Base-by-base conservation (phyloP, 768 basidiomycete genomes). In the Mycena metata region DNA sequence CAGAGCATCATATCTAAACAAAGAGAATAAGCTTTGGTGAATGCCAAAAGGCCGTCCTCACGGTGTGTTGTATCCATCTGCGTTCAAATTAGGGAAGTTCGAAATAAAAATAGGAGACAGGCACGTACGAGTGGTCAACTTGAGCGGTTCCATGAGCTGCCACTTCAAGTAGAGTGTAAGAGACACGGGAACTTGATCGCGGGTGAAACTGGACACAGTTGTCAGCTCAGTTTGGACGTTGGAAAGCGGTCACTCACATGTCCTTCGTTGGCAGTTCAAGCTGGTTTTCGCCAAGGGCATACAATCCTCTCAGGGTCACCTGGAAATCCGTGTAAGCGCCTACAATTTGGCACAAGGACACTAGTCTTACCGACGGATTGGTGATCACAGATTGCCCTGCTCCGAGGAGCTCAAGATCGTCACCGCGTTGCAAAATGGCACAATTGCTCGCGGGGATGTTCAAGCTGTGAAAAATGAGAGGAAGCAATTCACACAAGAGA, bases 381-480 rank as follows among this genome's bases (percentile, higher is more conserved):
- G 93, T 94, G 75, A 95, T 91, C 69, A 90, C 93, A 59, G 92
- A 92, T 75, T 95, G 94, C 2, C 94, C 94, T 45, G 94, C 94
- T 54, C 90, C 85, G 24, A 95, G 84, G 5, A 94, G 83, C 73
- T 92, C 89, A 30, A 95, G 84, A 51, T 94, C 92, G 71, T 95
- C 91, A 17, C 91, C 93, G 17, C 88, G 85, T 77, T 95, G 94
- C 54, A 95, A 83, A 65, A 95, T 92, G 42, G 93, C 94, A 74
- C 94, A 95, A 76, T 95, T 95, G 74, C 88, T 94, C 30, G 94
- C 94, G 9, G 94, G 94, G 54, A 94, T 93, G 71, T 94, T 90
- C 76, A 94, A 79, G 81, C 91, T 93, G 65, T 17, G 41, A 16
- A 2, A 21, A 55, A 42, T 58, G 24, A 42, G 42, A 59, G 30